phyloP scores from a whole-genome alignment of 2,329 filamentous ascomycete species.

The Fusarium piperis region DNA sequence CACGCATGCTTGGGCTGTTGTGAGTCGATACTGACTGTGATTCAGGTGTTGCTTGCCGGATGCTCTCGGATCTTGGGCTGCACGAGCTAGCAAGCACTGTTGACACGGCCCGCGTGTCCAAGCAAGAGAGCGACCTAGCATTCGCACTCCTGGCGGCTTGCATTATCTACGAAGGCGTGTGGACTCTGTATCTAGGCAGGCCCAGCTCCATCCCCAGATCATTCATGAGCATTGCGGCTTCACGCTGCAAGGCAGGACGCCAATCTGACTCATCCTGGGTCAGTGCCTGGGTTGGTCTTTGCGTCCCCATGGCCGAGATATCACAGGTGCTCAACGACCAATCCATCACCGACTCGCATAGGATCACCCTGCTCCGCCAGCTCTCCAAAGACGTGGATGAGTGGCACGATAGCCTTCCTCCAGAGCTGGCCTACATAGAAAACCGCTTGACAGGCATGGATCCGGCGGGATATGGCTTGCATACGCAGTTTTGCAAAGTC shows the following conservation, averaged over 20 bases:
- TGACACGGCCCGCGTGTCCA: not conserved
- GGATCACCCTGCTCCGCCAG: not conserved
- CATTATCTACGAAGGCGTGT: slow-evolving; percentile 12
- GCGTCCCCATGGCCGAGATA: slow-evolving; percentile 14
- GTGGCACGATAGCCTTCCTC: slow-evolving; percentile 18
- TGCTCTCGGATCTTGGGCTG: slow-evolving; percentile 19
- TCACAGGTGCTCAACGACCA: slow-evolving; percentile 11
- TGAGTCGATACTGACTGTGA: not conserved
- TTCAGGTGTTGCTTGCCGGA: slow-evolving; percentile 15
- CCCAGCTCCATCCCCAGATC: slow-evolving; percentile 18
- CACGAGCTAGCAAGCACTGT: slow-evolving; percentile 8
- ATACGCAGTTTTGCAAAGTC: slow-evolving; percentile 18
- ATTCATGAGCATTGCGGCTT: not conserved
- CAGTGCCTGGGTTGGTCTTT: slow-evolving; percentile 19
- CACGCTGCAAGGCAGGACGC: not conserved
- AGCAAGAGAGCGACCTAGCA: slow-evolving; percentile 1
- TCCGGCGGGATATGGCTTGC: slow-evolving; percentile 14
- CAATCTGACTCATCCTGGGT: slow-evolving; percentile 10
- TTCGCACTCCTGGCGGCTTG: slow-evolving; percentile 17
- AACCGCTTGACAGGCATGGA: slow-evolving; percentile 4
- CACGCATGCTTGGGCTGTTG: no score
- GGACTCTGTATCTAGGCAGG: slow-evolving; percentile 21
- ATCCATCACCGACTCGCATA: not conserved
- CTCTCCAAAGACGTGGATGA: slow-evolving; percentile 6
- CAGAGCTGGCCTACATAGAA: slow-evolving; percentile 10